Evolutionary conservation across 352 stramenopile species (phyloP), one percentile per base, ranked within the genome.

Genomic region (Blastocystis sp.): DNA sequence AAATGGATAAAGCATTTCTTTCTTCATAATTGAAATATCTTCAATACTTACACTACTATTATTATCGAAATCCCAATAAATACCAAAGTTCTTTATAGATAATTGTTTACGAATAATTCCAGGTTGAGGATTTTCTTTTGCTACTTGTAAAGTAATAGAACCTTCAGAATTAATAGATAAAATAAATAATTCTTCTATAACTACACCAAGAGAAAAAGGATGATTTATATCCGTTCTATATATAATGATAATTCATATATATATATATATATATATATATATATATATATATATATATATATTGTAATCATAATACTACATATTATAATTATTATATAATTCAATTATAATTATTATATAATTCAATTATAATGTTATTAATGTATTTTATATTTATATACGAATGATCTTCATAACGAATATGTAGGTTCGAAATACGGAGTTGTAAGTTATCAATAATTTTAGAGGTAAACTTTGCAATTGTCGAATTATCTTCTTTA

Each of bases 401-500:
- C 13, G 47, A 58, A 27, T 62, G 52, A 19, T 62, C 52, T 16
- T 62, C 52, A 25, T 42, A 62, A 4, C 52, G 52, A 1, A 62
- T 48, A 21, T 62, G 52, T 23, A 62, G 28, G 30, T 32, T 39
- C 18, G 33, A 36, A 16, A 62, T 62, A 23, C 52, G 19, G n/a
- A 62, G 13, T 32, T 62, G 52, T 24, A 62, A 45, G 35, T 62
- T 62, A 28, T 54, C 52, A 25, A 62, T 62, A 18, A 62, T 62
- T 31, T 48, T 62, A 2, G 52, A 39, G 16, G 40, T 18, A 18
- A 62, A 31, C 11, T 34, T 19, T 4, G 52, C 35, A 18, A 41
- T 48, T 4, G 52, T 16, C 16, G 52, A 62, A 37, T 49, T 52
- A 27, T 41, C 25, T 13, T 62, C 21, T 16, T 62, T 54, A 23